A percentile compares a stretch with the other conserved stretches of the same genome.
Evolutionary conservation across 805 yeast species (phyloP).

Genomic region (Kazachstania martiniae): DNA sequence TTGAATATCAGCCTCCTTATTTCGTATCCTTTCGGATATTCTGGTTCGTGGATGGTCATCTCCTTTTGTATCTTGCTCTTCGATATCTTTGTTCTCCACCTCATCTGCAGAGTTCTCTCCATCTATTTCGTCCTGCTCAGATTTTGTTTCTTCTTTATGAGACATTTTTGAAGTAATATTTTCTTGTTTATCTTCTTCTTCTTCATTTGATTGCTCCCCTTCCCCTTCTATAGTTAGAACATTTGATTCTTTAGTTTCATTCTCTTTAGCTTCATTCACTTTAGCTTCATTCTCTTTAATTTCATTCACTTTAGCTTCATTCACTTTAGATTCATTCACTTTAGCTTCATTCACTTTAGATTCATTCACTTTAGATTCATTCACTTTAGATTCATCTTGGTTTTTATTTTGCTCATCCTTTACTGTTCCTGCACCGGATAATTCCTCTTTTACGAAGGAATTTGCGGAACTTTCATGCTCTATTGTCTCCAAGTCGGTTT

Average conservation of each 20-base stretch:
- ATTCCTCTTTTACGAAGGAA: conserved; percentile 1
- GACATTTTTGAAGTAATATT: background rate
- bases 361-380: conserved; percentile 1
- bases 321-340: conserved; percentile 6
- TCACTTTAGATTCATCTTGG: background rate
- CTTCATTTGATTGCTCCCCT: conserved; percentile 1
- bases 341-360: conserved; percentile 6
- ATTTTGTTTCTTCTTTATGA: background rate
- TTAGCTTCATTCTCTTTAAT: conserved; percentile 7
- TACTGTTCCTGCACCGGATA: background rate
- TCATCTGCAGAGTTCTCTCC: conserved; percentile 1
- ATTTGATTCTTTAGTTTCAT: conserved; percentile 7
- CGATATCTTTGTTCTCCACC: conserved; percentile 5
- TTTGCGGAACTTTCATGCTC: background rate
- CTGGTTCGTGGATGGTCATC: background rate
- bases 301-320: conserved; percentile 11
- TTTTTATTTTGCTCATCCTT: conserved; percentile 2
- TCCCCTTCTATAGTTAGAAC: conserved; percentile 10
- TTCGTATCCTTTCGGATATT: background rate
- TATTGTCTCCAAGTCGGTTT: background rate
- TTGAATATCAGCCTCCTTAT: background rate
- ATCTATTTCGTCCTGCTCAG: background rate
- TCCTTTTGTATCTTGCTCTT: conserved; percentile 1
- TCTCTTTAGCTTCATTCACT: conserved; percentile 7
- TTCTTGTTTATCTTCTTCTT: conserved; percentile 3